Percentiles rank a stretch among this genome's conserved stretches.
phyloP scores from a whole-genome alignment of 179 eudicot species.

The Heliamphora pulchella region DNA sequence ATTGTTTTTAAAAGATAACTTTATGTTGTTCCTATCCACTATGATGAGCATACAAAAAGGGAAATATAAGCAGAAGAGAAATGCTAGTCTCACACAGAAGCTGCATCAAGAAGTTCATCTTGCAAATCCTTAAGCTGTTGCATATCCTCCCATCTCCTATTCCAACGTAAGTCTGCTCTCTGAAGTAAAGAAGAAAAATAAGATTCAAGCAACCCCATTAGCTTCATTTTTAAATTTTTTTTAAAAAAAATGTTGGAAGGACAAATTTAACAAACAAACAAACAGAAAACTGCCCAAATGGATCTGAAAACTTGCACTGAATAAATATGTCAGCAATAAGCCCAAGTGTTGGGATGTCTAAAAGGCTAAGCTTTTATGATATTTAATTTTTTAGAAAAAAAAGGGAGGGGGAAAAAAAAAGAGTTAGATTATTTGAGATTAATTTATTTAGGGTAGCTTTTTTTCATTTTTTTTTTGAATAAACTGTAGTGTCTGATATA shows the following conservation, averaged over 20 bases:
- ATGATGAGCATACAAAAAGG: not conserved
- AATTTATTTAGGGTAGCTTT: too few species aligned
- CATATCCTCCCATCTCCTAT: conserved; percentile 85
- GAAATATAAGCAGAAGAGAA: not conserved
- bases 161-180: conserved; percentile 99
- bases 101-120: conserved; percentile 86
- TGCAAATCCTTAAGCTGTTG: conserved; percentile 71
- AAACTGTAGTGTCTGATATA: too few species aligned
- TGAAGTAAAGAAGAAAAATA: conserved; percentile 20
- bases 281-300: not conserved
- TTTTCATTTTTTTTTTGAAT: too few species aligned
- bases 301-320: not conserved
- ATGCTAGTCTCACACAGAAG: conserved; percentile 55
- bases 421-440: too few species aligned
- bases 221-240: not conserved
- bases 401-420: too few species aligned
- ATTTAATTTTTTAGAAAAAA: too few species aligned
- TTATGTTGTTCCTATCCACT: not conserved
- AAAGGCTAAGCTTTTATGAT: too few species aligned
- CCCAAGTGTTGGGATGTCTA: too few species aligned
- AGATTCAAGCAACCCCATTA: not conserved
- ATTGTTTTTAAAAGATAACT: not conserved
- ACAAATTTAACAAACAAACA: not conserved
- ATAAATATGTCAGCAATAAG: conserved; percentile 9
- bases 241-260: not conserved